Base-by-base conservation (phyloP, 164 flowering plant species). In the grape (Vitis vinifera) region DNA sequence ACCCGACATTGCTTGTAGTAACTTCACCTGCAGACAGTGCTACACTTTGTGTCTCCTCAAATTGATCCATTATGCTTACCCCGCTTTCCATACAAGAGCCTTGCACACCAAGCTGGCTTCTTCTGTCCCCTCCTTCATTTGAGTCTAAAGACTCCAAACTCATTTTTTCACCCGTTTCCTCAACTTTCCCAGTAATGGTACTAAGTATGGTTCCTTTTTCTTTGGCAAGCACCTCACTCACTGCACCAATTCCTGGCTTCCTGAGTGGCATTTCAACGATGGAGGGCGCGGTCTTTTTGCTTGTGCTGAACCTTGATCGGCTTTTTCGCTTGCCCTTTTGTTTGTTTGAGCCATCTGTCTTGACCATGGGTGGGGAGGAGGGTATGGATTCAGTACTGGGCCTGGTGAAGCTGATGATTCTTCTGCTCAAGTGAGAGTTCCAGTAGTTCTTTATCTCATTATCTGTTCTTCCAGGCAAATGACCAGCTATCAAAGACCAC, bases 361-460 rank as follows among this genome's bases (percentile, higher is more conserved):
- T 69, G 63, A 61, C 13, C 57, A 65, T 11, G 16, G 61, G 68
- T 4, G 53, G 65, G 48, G 51, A 15, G 51, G 52, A 55, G 15
- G 69, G 15, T 4, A 52, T 8, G 16, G 68, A 23, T 12, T 66
- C 67, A 16, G 61, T 61, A 16, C 19, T 53, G 10, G 63, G 53
- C 63, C 62, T 71, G 62, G 67, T 60, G 68, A 71, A 72, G 69
- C 67, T 76, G 67, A 76, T 74, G 49, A 79, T 71, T 56, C 75
- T 82, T 37, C 78, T 63, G 62, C 77, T 72, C 63, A 75, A 59
- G 17, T 75, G 77, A 23, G 79, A 74, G 67, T 77, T 80, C 83
- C 83, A 80, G 55, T 77, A 80, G 59, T 80, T 80, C 63, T 80
- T 80, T 11, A 80, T 77, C 74, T 80, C 83, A 37, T 80, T 80